Base-by-base conservation (phyloP, 2,329 filamentous ascomycete species). In the Chaetomium olivaceum region DNA sequence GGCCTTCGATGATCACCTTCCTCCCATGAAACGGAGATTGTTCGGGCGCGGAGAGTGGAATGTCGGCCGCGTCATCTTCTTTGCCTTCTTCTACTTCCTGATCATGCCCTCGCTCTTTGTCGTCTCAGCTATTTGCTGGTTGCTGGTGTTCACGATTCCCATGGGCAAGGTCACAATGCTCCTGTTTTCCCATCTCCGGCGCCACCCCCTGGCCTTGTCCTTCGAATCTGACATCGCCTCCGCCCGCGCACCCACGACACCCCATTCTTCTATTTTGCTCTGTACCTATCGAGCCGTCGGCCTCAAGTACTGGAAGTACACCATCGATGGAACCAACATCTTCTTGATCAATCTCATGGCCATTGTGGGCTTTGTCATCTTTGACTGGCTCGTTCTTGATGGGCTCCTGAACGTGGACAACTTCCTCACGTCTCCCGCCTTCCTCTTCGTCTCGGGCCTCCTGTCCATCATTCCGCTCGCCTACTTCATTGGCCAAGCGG, bases 231-330 rank as follows among this genome's bases (percentile, higher is more conserved):
- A 97, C 75, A 88, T 87, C 64, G 85, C 88, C 64, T 91, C 90
- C 73, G 88, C 91, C 29, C 89, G 93, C 63, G 82, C 84, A 14
- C 85, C 87, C 8, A 88, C 89, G 56, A 87, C 88, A 19, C 88
- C 90, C 23, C 90, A 92, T 55, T 90, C 91, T 19, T 94, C 93
- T 12, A 94, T 99, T 67, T 82, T 99, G 21, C 84, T 99, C 39
- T 99, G 95, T 83, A 99, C 95, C 6, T 99, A 99, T 79, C 91
- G 96, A 65, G 95, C 95, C 52, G 94, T 96, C 14, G 95, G 95
- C 14, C 83, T 88, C 71, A 94, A 94, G 77, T 99, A 99, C 81
- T 99, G 96, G 94, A 99, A 99, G 80, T 99, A 99, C 79, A 99
- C 95, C 4, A 84, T 99, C 65, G 95, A 99, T 75, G 96, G 95